Base-by-base conservation (phyloP, 164 flowering plant genomes). In the Vitis cinerea region DNA sequence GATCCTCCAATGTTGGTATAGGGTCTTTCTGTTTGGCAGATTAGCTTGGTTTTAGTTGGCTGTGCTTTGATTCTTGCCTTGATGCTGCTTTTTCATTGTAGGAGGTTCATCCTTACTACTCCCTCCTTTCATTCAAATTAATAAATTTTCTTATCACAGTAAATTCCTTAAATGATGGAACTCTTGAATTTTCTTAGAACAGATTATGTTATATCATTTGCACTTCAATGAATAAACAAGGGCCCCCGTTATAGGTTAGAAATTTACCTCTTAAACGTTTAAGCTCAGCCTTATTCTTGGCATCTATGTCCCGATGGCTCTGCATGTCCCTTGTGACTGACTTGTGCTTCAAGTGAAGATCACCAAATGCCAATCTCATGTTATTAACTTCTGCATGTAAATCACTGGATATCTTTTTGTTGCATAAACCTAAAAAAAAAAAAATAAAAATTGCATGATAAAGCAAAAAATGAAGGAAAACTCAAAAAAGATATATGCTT, bases 301-400 rank as follows among this genome's bases (percentile, higher is more conserved):
- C 90, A 80, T 89, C 81, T 55, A 57, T 70, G 70, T 86, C 97
- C 66, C 74, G 78, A 71, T 72, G 80, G 44, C 30, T 78, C 71
- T 80, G 90, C 65, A 93, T 60, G 70, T 90, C 90, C 70, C 69
- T 73, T 27, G 84, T 77, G 60, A 89, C 58, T 29, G 79, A 73
- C 69, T 69, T 85, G 67, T 90, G 92, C 81, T 85, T 89, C 82
- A 91, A 70, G 76, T 86, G 93, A 72, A 93, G 86, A 79, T 90
- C 88, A 66, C 73, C 74, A 2, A 89, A 71, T 31, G 68, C 75
- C 67, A 68, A 72, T 66, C 92, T 85, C 76, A 91, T 71, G 64
- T 71, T 89, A 65, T 77, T 86, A 72, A 90, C 82, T 67, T 89
- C 92, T 56, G 58, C 51, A 61, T 63, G 72, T 70, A 90, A 67